phyloP scores from a whole-genome alignment of 78 protist genomes.

The Diacronema lutheri region DNA sequence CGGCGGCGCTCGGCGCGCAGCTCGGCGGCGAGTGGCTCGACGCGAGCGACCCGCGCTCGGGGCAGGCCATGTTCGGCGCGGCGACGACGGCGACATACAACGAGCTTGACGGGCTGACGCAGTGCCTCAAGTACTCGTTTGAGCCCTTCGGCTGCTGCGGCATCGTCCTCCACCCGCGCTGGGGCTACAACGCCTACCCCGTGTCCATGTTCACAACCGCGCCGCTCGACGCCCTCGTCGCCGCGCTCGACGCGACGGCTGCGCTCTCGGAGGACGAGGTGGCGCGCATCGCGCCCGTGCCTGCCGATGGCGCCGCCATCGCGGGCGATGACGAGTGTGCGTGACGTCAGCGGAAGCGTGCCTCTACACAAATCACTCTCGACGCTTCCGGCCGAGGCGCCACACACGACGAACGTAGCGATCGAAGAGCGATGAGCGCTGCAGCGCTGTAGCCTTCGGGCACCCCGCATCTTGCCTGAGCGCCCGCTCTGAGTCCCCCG shows the following conservation, averaged over 20 bases:
- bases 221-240: not conserved
- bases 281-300: too few relatives aligned
- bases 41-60: not conserved
- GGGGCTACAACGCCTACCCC: not conserved
- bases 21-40: not conserved
- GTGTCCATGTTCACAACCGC: conserved; percentile 1
- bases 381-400: too few relatives aligned
- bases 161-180: not conserved
- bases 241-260: not conserved
- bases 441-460: too few relatives aligned
- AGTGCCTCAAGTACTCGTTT: not conserved
- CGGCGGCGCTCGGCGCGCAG: not conserved
- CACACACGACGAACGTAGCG: too few relatives aligned
- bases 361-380: too few relatives aligned
- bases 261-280: too few relatives aligned
- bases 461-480: too few relatives aligned
- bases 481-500: too few relatives aligned
- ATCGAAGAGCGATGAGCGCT: too few relatives aligned
- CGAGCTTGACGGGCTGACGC: conserved; percentile 6
- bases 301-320: too few relatives aligned
- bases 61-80: not conserved
- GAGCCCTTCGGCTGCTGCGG: conserved; percentile 11
- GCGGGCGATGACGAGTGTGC: too few relatives aligned
- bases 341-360: too few relatives aligned
- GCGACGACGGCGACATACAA: not conserved